phyloP scores from a whole-genome alignment of 805 yeast genomes.

The Lachancea cidri region DNA sequence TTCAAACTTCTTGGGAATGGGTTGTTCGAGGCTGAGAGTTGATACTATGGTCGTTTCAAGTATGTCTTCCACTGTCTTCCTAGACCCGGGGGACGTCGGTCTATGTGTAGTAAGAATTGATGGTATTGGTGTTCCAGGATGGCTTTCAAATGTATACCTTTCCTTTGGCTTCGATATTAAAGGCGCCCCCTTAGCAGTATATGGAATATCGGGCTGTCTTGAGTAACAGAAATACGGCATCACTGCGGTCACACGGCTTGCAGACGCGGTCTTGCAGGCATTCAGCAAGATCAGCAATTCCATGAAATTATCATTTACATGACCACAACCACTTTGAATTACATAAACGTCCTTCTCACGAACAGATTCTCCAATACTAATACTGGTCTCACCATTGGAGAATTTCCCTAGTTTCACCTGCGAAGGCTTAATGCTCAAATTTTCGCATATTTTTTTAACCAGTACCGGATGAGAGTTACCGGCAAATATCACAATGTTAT shows the following conservation, averaged over 20 bases:
- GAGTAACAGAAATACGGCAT: conserved; percentile 93
- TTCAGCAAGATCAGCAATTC: conserved; percentile 78
- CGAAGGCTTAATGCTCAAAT: conserved; percentile 70
- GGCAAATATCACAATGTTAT: conserved; percentile 82
- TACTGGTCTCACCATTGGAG: conserved; percentile 92
- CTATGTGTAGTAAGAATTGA: conserved; percentile 21
- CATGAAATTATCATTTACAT: conserved; percentile 81
- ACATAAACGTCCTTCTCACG: conserved; percentile 95
- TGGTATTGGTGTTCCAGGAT: conserved; percentile 45
- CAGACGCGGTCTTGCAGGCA: conserved; percentile 92
- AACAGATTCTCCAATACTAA: conserved; percentile 80
- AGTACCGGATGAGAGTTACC: conserved; percentile 86
- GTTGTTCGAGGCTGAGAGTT: conserved; percentile 13
- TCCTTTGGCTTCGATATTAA: conserved; percentile 36
- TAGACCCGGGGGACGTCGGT: conserved; percentile 11
- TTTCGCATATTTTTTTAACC: conserved; percentile 68
- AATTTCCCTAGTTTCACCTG: conserved; percentile 58
- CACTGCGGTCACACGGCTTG: conserved; percentile 83
- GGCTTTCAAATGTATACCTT: conserved; percentile 45
- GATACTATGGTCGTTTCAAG: conserved; percentile 2
- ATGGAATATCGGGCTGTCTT: conserved; percentile 92
- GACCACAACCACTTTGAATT: conserved; percentile 79
- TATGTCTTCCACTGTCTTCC: neutral
- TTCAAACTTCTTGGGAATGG: conserved; percentile 6
- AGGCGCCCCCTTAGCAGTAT: conserved; percentile 73